Base-by-base conservation (phyloP, 306 rosid genomes). In the Sicyos edulis region DNA sequence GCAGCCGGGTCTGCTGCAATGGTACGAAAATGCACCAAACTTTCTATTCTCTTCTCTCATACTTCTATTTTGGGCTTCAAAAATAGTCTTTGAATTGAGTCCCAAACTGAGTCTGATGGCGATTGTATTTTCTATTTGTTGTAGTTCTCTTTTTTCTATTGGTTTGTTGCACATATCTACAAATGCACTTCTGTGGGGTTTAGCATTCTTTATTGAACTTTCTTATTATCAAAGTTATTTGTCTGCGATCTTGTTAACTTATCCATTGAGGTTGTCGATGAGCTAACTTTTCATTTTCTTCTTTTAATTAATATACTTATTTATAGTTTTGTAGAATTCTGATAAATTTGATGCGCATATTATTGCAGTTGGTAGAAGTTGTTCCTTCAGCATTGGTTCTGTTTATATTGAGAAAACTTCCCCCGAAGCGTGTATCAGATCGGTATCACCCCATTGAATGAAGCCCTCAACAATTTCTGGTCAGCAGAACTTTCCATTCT, bases 301-400 rank as follows among this genome's bases (percentile, higher is more conserved):
- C 17, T 8, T 61, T 40, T 32, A 32, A 32, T 32, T 59, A 24
- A 13, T 60, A 29, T 60, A 60, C 21, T 62, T 54, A 54, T 54
- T 55, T 62, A 34, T 42, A 19, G 54, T 44, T 65, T 20, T 17
- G 5, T 19, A 17, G 1, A 4, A 2, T 20, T 56, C 11, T 21
- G 22, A 69, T 9, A 32, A 45, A 32, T 16, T 59, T 44, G 32
- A 53, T 51, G 37, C 13, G 14, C 56, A 6, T 68, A 37, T 11
- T 20, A 61, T 21, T 54, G 72, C 85, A 88, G 96, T 72, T 88
- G 81, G 92, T 87, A 55, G 96, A 90, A 85, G 82, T 90, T 49
- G 78, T 82, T 71, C 96, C 96, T 24, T 88, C 92, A 0, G 88
- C 86, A 13, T 68, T 90, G 81, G 95, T 90, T 71, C 86, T 90